Conservation (phyloP, 495 filamentous ascomycete species). For the Saxophila tyrrhenica region DNA sequence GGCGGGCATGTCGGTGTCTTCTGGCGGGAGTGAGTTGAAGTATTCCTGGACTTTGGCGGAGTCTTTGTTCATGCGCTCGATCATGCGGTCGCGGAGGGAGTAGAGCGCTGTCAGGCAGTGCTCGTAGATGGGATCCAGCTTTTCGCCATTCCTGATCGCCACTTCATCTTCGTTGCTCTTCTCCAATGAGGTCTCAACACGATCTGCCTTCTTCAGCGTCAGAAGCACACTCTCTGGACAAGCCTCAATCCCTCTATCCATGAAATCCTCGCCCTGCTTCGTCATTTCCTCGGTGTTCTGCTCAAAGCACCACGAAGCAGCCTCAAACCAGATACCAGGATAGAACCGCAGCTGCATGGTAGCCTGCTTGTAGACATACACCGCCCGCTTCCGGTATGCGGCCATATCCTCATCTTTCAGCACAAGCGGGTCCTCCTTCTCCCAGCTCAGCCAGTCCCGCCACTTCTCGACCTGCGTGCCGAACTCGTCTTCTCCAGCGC, state of each 20-base stretch:
- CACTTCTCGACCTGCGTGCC: slow-evolving; percentile 77
- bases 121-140: slow-evolving; percentile 69
- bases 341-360: slow-evolving; percentile 88
- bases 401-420: slow-evolving; percentile 64
- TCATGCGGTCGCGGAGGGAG: slow-evolving; percentile 59
- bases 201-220: slow-evolving; percentile 78
- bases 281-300: slow-evolving; percentile 47
- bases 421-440: slow-evolving; percentile 82
- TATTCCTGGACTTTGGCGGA: slow-evolving; percentile 60
- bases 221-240: slow-evolving; percentile 90
- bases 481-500: slow-evolving; percentile 79
- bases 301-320: slow-evolving; percentile 81
- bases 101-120: slow-evolving; percentile 76
- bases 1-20: slow-evolving; percentile 1
- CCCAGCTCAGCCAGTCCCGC: slow-evolving; percentile 89
- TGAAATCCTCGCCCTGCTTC: slow-evolving; percentile 53
- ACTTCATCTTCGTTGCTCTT: slow-evolving; percentile 6
- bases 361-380: slow-evolving; percentile 89
- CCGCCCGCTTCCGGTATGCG: slow-evolving; percentile 60
- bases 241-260: slow-evolving; percentile 68
- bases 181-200: slow-evolving; percentile 44
- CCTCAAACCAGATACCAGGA: slow-evolving; percentile 92
- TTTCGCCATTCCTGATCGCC: slow-evolving; percentile 44
- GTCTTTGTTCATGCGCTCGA: slow-evolving; percentile 58
- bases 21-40: slow-evolving; percentile 27